These are phyloP conservation scores for Persicaria tinctoria DNA, from an alignment of 148 eudicot species.

Conservation along the genomic window DNA sequence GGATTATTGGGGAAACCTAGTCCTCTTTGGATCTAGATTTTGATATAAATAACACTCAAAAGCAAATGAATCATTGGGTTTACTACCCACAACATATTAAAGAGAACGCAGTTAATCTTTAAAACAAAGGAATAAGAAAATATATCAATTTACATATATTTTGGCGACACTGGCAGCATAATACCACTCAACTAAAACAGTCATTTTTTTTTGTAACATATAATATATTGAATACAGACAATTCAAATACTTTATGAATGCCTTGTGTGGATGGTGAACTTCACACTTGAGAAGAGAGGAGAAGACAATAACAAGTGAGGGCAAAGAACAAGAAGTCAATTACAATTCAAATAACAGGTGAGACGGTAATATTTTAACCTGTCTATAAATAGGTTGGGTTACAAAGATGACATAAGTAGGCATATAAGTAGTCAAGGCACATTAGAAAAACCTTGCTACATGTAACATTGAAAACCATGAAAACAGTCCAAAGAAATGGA, in stretches of 20 bases:
- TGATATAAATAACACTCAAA: neutral
- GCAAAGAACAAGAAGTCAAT: neutral
- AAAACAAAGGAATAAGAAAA: neutral
- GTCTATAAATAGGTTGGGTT: neutral
- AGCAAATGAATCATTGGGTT: neutral
- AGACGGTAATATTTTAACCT: neutral
- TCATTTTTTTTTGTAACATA: neutral
- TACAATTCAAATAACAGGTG: neutral
- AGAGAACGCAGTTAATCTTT: neutral
- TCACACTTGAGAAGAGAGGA: neutral
- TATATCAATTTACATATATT: neutral
- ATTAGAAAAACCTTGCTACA: neutral
- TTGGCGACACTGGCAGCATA: neutral
- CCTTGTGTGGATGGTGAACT: neutral
- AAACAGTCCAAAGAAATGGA: neutral
- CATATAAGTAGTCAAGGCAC: neutral
- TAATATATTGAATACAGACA: neutral
- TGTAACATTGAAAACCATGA: neutral
- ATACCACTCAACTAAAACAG: neutral
- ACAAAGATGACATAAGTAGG: neutral
- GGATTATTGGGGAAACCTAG: slow-evolving; percentile 81
- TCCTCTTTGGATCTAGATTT: slow-evolving; percentile 60
- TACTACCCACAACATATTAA: neutral
- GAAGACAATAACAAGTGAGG: neutral
- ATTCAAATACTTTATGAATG: neutral